Percentiles rank a stretch among this genome's conserved stretches.
phyloP scores from a whole-genome alignment of 2,329 filamentous ascomycete genomes.

The Byssochlamys sp. region DNA sequence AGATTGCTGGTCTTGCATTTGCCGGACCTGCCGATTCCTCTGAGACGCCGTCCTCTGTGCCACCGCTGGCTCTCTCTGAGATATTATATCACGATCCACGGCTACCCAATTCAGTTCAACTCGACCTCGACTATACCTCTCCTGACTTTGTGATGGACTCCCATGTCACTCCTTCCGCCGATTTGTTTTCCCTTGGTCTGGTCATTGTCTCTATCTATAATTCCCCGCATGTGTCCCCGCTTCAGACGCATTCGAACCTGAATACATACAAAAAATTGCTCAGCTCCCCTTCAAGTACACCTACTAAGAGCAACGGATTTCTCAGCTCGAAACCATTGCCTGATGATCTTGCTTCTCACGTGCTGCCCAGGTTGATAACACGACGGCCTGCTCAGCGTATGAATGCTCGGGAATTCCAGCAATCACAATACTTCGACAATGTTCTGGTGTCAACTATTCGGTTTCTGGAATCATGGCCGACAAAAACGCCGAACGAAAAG shows the following conservation, averaged over 20 bases:
- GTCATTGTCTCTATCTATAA: constrained; percentile 87
- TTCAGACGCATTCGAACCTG: constrained; percentile 70
- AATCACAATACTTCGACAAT: constrained; percentile 94
- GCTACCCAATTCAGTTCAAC: constrained; percentile 69
- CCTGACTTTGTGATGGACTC: constrained; percentile 91
- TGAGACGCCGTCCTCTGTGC: constrained; percentile 63
- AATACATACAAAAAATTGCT: constrained; percentile 81
- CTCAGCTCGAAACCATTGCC: constrained; percentile 71
- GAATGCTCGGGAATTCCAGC: constrained; percentile 81
- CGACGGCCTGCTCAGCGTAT: constrained; percentile 77
- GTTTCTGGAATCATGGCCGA: constrained; percentile 81
- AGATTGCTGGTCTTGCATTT: constrained; percentile 88
- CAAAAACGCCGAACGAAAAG: constrained; percentile 86
- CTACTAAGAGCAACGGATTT: constrained; percentile 73
- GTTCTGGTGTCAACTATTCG: constrained; percentile 91
- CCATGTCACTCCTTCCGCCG: constrained; percentile 71
- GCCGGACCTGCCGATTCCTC: constrained; percentile 70
- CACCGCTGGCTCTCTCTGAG: constrained; percentile 72
- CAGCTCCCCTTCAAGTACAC: constrained; percentile 65
- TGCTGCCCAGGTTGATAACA: constrained; percentile 78
- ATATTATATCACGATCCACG: constrained; percentile 76
- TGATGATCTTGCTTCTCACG: constrained; percentile 62
- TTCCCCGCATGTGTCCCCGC: constrained; percentile 77
- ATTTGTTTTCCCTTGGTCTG: constrained; percentile 88
- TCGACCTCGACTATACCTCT: constrained; percentile 86